phyloP scores from a whole-genome alignment of 108 stramenopile species.

The Nitzschia putrida region DNA sequence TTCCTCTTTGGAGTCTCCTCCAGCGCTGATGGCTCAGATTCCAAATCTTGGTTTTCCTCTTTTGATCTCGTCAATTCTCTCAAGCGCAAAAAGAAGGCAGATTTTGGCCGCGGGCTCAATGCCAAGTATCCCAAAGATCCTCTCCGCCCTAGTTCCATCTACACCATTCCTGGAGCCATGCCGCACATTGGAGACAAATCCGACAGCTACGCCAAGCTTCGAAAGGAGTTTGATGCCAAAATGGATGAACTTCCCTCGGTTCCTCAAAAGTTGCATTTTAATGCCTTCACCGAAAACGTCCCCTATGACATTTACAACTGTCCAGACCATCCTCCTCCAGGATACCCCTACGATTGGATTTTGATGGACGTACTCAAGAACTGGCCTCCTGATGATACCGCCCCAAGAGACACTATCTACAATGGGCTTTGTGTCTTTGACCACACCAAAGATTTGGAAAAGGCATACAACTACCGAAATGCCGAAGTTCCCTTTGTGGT shows the following conservation, averaged over 20 bases:
- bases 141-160: slow-evolving; percentile 22
- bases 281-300: not conserved
- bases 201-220: slow-evolving; percentile 51
- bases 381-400: slow-evolving; percentile 62
- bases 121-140: slow-evolving; percentile 14
- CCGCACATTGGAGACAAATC: slow-evolving; percentile 59
- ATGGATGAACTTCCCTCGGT: not conserved
- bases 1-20: not conserved
- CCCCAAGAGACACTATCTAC: slow-evolving; percentile 44
- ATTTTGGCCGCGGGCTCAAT: slow-evolving; percentile 1
- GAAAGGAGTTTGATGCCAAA: slow-evolving; percentile 41
- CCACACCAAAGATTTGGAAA: slow-evolving; percentile 73
- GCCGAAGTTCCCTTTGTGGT: slow-evolving; percentile 96
- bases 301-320: slow-evolving; percentile 62
- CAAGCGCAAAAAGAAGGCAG: not conserved
- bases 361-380: slow-evolving; percentile 49
- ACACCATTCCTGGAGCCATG: slow-evolving; percentile 61
- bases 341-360: slow-evolving; percentile 77
- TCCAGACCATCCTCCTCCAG: slow-evolving; percentile 68
- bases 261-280: not conserved
- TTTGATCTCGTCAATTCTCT: not conserved
- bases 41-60: not conserved
- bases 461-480: slow-evolving; percentile 83
- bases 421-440: slow-evolving; percentile 87
- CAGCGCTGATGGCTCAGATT: not conserved